These are phyloP conservation scores for Cystofilobasidium bisporidii DNA, from an alignment of 768 basidiomycete species.

Conservation along the genomic window DNA sequence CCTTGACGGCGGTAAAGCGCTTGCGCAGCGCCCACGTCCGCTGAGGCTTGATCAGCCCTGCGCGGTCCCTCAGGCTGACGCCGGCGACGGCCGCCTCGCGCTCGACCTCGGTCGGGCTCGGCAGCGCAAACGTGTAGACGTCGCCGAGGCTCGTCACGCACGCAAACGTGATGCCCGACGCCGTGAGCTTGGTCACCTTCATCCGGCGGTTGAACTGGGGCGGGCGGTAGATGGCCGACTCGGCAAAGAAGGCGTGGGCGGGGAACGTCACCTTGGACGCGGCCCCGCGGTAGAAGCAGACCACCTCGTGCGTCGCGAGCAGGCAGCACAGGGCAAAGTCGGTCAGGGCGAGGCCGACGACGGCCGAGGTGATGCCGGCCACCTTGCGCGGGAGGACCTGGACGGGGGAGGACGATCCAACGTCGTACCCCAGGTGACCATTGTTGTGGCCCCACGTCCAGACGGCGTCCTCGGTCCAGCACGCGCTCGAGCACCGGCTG, in stretches of 20 bases:
- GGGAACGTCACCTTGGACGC: conserved; percentile 52
- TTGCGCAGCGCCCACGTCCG: conserved; percentile 82
- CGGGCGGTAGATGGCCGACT: conserved; percentile 67
- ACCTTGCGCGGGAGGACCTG: conserved; percentile 72
- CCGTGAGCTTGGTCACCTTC: conserved; percentile 66
- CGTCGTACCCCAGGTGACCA: conserved; percentile 89
- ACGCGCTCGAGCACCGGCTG: conserved; percentile 73
- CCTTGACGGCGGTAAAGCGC: conserved; percentile 64
- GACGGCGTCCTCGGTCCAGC: conserved; percentile 58
- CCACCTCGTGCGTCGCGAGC: conserved; percentile 64
- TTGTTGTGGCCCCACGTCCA: conserved; percentile 77
- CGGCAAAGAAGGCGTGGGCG: conserved; percentile 61
- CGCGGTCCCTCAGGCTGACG: conserved; percentile 29
- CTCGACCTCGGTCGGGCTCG: conserved; percentile 34
- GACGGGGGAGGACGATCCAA: conserved; percentile 53
- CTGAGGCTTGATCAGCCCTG: conserved; percentile 58
- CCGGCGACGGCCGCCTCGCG: conserved; percentile 35
- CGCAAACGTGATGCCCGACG: conserved; percentile 69
- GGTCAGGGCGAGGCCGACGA: conserved; percentile 67
- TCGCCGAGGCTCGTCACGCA: conserved; percentile 81
- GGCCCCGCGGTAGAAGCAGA: conserved; percentile 35
- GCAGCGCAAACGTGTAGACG: conserved; percentile 66
- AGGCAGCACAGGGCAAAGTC: conserved; percentile 77
- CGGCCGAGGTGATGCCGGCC: conserved; percentile 60
- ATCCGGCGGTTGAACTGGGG: conserved; percentile 63